Evolutionary conservation across 2,329 filamentous ascomycete species (phyloP).

Genomic region (Aaosphaeria pasadenensis): DNA sequence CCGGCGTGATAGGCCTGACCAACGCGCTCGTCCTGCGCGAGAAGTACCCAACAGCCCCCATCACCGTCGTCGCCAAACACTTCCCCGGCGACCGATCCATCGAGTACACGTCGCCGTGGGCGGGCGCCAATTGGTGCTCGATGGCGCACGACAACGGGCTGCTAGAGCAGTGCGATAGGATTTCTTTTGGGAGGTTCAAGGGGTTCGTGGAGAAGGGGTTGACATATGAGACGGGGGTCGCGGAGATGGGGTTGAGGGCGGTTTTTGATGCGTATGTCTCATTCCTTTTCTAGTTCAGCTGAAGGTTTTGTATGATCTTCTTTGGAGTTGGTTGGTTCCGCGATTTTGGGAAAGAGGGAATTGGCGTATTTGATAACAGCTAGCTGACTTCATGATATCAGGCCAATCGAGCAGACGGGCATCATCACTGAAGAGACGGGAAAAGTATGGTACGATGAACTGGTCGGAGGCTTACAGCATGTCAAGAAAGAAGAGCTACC

Average conservation of each 20-base stretch:
- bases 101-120: slow-evolving; percentile 88
- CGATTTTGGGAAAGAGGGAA: too few species aligned
- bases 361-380: too few species aligned
- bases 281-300: too few species aligned
- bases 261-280: slow-evolving; percentile 23
- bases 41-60: slow-evolving; percentile 49
- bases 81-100: slow-evolving; percentile 93
- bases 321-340: too few species aligned
- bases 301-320: not conserved
- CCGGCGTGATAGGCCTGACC: slow-evolving; percentile 65
- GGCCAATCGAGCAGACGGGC: slow-evolving; percentile 15
- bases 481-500: slow-evolving; percentile 31
- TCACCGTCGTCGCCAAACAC: slow-evolving; percentile 79
- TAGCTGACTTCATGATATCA: too few species aligned
- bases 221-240: slow-evolving; percentile 22
- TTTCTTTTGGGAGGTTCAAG: slow-evolving; percentile 28
- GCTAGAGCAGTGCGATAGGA: slow-evolving; percentile 27
- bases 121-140: slow-evolving; percentile 76
- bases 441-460: slow-evolving; percentile 42
- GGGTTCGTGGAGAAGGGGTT: slow-evolving; percentile 18
- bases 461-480: slow-evolving; percentile 36
- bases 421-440: slow-evolving; percentile 36
- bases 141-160: slow-evolving; percentile 33
- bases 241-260: slow-evolving; percentile 24
- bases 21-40: slow-evolving; percentile 60